Evolutionary conservation across 768 basidiomycete species (phyloP).

Genomic region (Auriscalpium microsporum): DNA sequence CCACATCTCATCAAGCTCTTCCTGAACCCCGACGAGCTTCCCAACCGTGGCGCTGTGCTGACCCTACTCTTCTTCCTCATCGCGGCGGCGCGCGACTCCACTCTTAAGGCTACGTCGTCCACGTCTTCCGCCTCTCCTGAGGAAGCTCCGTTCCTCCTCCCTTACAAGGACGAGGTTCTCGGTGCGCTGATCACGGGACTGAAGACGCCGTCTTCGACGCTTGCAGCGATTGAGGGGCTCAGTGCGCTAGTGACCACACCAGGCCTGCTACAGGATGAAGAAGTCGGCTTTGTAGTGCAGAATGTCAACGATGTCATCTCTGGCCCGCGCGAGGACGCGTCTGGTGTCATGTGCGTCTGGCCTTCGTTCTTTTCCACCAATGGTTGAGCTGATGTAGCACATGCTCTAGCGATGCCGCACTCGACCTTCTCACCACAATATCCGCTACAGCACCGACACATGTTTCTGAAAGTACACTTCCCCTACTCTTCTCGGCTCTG

Average conservation of each 20-base stretch:
- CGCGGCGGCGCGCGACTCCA: constrained; percentile 40
- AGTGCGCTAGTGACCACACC: constrained; percentile 58
- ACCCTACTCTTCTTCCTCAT: constrained; percentile 60
- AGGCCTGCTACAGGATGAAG: constrained; percentile 56
- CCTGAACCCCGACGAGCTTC: constrained; percentile 58
- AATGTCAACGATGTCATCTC: constrained; percentile 64
- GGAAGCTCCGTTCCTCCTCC: constrained; percentile 28
- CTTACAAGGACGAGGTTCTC: constrained; percentile 72
- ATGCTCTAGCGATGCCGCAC: constrained; percentile 42
- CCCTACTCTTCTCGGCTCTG: constrained; percentile 66
- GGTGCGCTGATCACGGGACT: constrained; percentile 54
- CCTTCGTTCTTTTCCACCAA: neutral
- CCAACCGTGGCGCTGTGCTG: constrained; percentile 59
- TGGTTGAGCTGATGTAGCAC: too few species aligned
- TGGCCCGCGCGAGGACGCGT: constrained; percentile 29
- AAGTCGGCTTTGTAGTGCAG: constrained; percentile 73
- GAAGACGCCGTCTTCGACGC: constrained; percentile 40
- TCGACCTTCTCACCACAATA: constrained; percentile 58
- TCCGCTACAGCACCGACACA: constrained; percentile 51
- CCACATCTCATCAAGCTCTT: constrained; percentile 75
- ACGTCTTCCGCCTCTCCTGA: neutral
- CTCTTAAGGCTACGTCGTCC: constrained; percentile 9
- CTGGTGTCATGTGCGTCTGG: constrained; percentile 34
- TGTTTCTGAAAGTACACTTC: constrained; percentile 69
- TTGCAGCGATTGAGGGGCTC: constrained; percentile 57